Conservation (phyloP, 2,329 filamentous ascomycete species). For the Podosphaera leucotricha region DNA sequence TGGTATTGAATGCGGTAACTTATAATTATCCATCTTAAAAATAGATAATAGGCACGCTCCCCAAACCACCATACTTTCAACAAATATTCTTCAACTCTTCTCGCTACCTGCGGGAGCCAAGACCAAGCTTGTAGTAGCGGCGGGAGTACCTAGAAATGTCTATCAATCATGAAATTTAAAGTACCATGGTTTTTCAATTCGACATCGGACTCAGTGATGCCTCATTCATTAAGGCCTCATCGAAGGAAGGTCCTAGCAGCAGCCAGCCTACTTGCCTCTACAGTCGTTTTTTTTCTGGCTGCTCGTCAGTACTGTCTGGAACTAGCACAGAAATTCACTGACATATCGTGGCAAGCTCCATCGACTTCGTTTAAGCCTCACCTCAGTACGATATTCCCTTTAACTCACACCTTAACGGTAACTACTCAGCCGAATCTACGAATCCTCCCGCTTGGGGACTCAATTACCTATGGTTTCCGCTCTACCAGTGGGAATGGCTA, state of each 20-base stretch:
- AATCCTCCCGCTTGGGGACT: slow-evolving; percentile 6
- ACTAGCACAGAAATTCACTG: background rate
- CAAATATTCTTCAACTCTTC: background rate
- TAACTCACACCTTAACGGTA: background rate
- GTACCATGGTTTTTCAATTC: background rate
- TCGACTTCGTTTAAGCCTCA: background rate
- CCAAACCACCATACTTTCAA: slow-evolving; percentile 1
- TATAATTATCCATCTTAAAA: background rate
- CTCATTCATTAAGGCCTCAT: background rate
- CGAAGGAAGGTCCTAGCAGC: background rate
- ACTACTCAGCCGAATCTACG: background rate
- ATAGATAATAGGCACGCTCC: too few relatives aligned
- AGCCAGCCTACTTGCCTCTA: background rate
- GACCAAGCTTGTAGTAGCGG: background rate
- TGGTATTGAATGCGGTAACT: too few relatives aligned
- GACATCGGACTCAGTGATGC: background rate
- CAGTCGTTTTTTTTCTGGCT: background rate
- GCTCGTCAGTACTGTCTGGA: background rate
- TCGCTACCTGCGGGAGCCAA: background rate
- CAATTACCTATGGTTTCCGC: slow-evolving; percentile 17
- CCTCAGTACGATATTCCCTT: background rate
- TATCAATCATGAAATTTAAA: background rate
- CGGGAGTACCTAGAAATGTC: background rate
- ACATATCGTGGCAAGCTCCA: background rate
- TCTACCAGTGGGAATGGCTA: slow-evolving; percentile 18